Conservation (phyloP, 1,139 yeast species). For the Geotrichum cucujoidarum region DNA sequence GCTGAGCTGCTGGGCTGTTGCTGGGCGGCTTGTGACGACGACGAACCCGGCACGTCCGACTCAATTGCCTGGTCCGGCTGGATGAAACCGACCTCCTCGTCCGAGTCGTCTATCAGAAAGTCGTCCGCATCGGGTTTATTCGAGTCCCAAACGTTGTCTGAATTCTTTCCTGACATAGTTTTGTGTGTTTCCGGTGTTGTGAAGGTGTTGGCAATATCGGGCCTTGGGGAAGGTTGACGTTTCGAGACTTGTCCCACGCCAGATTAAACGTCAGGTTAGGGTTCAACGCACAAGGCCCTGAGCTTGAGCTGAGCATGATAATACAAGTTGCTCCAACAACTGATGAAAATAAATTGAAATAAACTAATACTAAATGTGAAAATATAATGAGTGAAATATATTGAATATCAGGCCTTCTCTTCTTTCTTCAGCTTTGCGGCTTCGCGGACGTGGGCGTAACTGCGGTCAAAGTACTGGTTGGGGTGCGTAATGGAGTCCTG, state of each 20-base stretch:
- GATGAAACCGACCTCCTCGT: constrained; percentile 22
- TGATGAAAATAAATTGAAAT: no score
- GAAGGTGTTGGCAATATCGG: no score
- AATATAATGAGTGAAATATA: background rate
- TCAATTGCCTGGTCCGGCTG: constrained; percentile 25
- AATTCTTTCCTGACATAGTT: constrained; percentile 23
- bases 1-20: constrained; percentile 12
- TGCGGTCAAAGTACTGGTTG: constrained; percentile 74
- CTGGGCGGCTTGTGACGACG: constrained; percentile 9
- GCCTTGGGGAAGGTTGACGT: no score
- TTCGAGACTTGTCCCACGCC: no score
- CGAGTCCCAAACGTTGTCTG: constrained; percentile 22
- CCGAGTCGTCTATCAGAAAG: constrained; percentile 23
- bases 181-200: no score
- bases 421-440: background rate
- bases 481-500: constrained; percentile 70
- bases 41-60: constrained; percentile 23
- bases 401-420: background rate
- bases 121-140: constrained; percentile 19
- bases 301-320: no score
- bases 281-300: no score
- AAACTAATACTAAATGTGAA: background rate
- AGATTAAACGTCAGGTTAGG: no score
- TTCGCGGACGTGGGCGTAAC: constrained; percentile 10
- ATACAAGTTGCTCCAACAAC: no score